phyloP scores from a whole-genome alignment of 768 basidiomycete genomes.

The Tephrocybe sp. region DNA sequence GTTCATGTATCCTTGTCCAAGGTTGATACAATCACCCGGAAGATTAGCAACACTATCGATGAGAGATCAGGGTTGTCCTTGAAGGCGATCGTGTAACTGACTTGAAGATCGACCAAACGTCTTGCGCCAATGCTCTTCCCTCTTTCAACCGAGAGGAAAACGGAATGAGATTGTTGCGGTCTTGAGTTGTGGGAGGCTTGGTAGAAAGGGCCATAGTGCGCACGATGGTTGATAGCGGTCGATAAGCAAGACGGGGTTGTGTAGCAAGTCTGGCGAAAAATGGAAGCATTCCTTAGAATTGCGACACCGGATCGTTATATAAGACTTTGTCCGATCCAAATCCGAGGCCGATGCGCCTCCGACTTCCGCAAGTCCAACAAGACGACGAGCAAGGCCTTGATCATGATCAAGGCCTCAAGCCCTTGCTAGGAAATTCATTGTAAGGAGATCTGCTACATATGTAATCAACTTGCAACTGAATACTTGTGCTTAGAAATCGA shows the following conservation, averaged over 20 bases:
- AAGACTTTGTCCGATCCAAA: slow-evolving; percentile 5
- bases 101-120: slow-evolving; percentile 95
- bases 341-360: slow-evolving; percentile 17
- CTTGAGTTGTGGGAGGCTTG: slow-evolving; percentile 14
- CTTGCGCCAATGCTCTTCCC: slow-evolving; percentile 75
- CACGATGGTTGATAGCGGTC: slow-evolving; percentile 18
- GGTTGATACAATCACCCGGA: slow-evolving; percentile 90
- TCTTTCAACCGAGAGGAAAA: slow-evolving; percentile 73
- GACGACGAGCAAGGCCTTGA: too few relatives aligned
- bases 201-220: slow-evolving; percentile 13
- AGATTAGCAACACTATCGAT: slow-evolving; percentile 75
- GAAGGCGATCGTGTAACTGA: slow-evolving; percentile 29
- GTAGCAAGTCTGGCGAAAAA: slow-evolving; percentile 8
- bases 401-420: too few relatives aligned
- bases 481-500: too few relatives aligned
- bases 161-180: slow-evolving; percentile 56
- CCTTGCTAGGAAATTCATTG: too few relatives aligned
- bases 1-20: slow-evolving; percentile 96
- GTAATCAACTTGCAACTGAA: too few relatives aligned
- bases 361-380: too few relatives aligned
- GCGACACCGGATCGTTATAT: background rate
- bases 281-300: background rate
- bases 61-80: slow-evolving; percentile 9
- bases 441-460: too few relatives aligned
- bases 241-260: slow-evolving; percentile 3